phyloP scores from a whole-genome alignment of 2,329 filamentous ascomycete species.

The Juglanconis oblonga region DNA sequence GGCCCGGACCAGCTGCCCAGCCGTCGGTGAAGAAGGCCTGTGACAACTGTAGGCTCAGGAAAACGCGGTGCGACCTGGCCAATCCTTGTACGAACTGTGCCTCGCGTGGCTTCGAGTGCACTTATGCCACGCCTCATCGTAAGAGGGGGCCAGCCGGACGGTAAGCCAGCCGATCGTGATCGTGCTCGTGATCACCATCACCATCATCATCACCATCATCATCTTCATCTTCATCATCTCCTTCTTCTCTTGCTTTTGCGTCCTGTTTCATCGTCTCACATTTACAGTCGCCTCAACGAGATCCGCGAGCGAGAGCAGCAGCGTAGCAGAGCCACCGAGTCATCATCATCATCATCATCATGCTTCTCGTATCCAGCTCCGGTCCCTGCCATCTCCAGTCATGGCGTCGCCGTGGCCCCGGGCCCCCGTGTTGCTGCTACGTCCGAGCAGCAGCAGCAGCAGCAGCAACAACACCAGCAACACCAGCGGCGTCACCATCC shows the following conservation, averaged over 20 bases:
- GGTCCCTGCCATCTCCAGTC: not conserved
- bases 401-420: constrained; percentile 7
- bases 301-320: constrained; percentile 13
- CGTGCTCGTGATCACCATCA: too few species aligned
- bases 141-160: constrained; percentile 14
- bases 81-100: constrained; percentile 13
- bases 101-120: constrained; percentile 14
- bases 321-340: constrained; percentile 3
- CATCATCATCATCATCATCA: not conserved
- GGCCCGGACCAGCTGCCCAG: not conserved
- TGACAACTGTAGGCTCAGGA: constrained; percentile 11
- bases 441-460: too few species aligned
- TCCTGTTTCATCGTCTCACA: not conserved
- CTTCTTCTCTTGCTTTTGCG: too few species aligned
- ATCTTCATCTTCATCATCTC: not conserved
- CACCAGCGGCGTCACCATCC: not conserved
- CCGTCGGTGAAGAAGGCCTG: constrained; percentile 11
- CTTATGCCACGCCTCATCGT: constrained; percentile 13
- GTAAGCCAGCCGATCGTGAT: not conserved
- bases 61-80: constrained; percentile 10
- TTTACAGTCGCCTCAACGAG: constrained; percentile 10
- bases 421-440: too few species aligned
- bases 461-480: not conserved
- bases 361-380: not conserved
- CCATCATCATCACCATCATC: too few species aligned